phyloP scores from a whole-genome alignment of 148 eudicot species.

The Arbutus unedo region DNA sequence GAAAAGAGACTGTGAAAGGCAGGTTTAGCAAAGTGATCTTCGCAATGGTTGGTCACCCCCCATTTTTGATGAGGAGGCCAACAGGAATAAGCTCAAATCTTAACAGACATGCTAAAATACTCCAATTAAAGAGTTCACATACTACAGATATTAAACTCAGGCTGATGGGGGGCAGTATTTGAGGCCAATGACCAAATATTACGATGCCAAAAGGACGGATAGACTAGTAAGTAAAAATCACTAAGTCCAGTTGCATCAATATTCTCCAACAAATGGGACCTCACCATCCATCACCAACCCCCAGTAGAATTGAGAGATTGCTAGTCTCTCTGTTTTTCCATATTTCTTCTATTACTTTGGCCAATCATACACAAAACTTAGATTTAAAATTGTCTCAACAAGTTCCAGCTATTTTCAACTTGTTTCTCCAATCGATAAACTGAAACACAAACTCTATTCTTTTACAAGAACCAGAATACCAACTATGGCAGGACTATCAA shows the following conservation, averaged over 20 bases:
- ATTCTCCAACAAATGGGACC: neutral
- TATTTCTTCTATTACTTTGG: neutral
- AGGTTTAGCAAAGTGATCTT: neutral
- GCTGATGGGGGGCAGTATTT: neutral
- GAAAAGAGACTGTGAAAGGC: neutral
- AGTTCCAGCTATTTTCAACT: neutral
- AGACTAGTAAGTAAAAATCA: neutral
- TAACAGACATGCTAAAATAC: neutral
- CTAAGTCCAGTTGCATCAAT: neutral
- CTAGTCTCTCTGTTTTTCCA: neutral
- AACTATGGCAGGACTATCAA: neutral
- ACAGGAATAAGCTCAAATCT: neutral
- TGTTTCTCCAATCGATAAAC: neutral
- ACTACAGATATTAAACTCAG: neutral
- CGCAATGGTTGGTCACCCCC: neutral
- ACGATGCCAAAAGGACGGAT: neutral
- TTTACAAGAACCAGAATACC: neutral
- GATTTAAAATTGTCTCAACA: neutral
- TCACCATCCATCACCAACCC: neutral
- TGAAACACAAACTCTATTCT: neutral
- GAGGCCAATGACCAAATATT: constrained; percentile 8
- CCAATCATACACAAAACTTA: neutral
- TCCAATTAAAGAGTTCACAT: neutral
- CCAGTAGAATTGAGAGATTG: neutral
- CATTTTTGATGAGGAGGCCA: neutral